A percentile compares a stretch with the other conserved stretches of the same genome.
These are phyloP conservation scores for Psilocybe sp. DNA, from an alignment of 768 basidiomycete genomes.

Conservation along the genomic window DNA sequence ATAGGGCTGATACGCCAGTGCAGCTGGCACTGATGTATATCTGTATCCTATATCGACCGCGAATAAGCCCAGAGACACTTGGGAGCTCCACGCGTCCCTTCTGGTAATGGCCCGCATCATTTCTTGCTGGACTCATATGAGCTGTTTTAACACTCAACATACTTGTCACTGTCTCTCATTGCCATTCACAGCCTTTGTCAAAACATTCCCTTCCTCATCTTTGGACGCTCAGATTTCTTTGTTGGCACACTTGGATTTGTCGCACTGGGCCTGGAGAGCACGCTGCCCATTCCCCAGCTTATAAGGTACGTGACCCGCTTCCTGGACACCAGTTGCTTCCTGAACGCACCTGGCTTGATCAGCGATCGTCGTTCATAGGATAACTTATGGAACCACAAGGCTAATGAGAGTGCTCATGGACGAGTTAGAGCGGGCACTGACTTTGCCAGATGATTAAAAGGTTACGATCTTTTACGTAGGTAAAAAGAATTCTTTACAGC, in stretches of 20 bases:
- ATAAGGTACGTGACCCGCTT: conserved; percentile 50
- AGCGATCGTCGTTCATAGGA: no score
- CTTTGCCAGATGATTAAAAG: no score
- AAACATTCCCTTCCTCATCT: conserved; percentile 69
- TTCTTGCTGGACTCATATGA: conserved; percentile 76
- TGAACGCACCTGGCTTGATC: no score
- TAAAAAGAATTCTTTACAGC: no score
- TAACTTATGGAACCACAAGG: no score
- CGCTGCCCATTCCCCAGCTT: conserved; percentile 82
- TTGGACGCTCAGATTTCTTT: conserved; percentile 60
- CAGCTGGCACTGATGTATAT: conserved; percentile 81
- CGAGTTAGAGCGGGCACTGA: no score
- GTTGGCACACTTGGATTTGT: conserved; percentile 68
- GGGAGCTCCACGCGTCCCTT: conserved; percentile 68
- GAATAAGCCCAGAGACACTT: conserved; percentile 54
- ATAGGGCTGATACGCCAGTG: conserved; percentile 8
- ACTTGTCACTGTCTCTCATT: background rate
- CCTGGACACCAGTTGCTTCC: background rate
- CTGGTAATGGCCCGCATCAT: conserved; percentile 86
- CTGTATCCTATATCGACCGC: conserved; percentile 71
- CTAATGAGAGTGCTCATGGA: no score
- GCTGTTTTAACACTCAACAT: conserved; percentile 16
- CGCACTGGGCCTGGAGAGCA: conserved; percentile 81
- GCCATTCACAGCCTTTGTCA: conserved; percentile 51
- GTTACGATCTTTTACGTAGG: no score